Conservation (phyloP, 108 stramenopile species). For the Mediolabrus comicus region DNA sequence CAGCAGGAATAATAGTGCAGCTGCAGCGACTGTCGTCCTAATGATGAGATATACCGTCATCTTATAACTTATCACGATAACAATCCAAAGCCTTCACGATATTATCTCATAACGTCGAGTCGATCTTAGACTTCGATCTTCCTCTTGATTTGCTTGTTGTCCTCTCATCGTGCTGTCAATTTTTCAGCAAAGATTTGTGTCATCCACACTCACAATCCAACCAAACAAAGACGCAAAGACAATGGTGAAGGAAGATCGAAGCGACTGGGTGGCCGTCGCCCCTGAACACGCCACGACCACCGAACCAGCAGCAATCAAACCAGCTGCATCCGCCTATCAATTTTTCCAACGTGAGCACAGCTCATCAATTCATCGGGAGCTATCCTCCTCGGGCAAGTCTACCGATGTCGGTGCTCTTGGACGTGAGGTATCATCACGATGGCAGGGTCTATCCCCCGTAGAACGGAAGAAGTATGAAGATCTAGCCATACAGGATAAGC, state of each 20-base stretch:
- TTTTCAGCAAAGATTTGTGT: no score
- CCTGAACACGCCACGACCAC: conserved; percentile 52
- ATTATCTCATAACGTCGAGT: no score
- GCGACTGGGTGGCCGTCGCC: conserved; percentile 82
- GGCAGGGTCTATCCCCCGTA: conserved; percentile 47
- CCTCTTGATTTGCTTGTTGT: no score
- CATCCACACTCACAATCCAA: no score
- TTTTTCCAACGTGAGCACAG: conserved; percentile 68
- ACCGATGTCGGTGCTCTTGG: conserved; percentile 66
- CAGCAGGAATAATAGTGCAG: not conserved
- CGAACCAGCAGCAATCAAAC: conserved; percentile 38
- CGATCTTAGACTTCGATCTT: no score
- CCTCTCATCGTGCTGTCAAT: no score
- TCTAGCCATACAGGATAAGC: conserved; percentile 54
- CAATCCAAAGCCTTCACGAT: no score
- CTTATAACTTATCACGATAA: no score
- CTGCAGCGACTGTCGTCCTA: no score
- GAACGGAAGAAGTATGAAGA: conserved; percentile 54
- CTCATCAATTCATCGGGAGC: conserved; percentile 54
- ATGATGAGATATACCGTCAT: no score
- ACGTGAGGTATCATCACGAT: conserved; percentile 58
- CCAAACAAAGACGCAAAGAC: conserved; percentile 13
- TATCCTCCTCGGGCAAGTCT: conserved; percentile 36
- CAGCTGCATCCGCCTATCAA: conserved; percentile 65
- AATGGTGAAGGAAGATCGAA: conserved; percentile 78